A percentile compares a stretch with the other conserved stretches of the same genome.
phyloP scores from a whole-genome alignment of 2,329 filamentous ascomycete genomes.

The Pseudogymnoascus sp. region DNA sequence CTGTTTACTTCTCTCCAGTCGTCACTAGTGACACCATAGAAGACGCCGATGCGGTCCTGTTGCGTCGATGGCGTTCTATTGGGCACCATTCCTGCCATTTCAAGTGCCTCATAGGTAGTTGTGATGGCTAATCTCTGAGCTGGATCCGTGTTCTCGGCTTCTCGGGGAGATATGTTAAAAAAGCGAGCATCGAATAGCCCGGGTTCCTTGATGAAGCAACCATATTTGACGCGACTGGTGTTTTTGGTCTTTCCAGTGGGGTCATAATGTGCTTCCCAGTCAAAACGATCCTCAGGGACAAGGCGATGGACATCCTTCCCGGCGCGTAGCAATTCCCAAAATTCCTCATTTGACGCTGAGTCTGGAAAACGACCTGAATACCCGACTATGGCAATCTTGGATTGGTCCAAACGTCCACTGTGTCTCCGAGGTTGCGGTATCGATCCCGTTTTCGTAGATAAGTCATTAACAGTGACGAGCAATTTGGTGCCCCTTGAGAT shows the following conservation, averaged over 20 bases:
- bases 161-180: conserved; percentile 75
- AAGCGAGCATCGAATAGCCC: conserved; percentile 68
- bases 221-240: conserved; percentile 64
- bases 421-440: not conserved
- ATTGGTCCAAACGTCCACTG: conserved; percentile 30
- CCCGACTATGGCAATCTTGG: conserved; percentile 76
- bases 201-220: conserved; percentile 60
- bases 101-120: conserved; percentile 69
- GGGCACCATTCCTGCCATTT: conserved; percentile 63
- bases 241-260: conserved; percentile 63
- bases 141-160: conserved; percentile 68
- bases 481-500: not conserved
- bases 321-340: conserved; percentile 67
- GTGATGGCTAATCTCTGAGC: conserved; percentile 67
- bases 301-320: conserved; percentile 59
- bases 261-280: conserved; percentile 60
- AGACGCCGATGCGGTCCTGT: conserved; percentile 33
- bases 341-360: conserved; percentile 56
- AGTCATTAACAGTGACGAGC: not conserved
- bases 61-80: conserved; percentile 18
- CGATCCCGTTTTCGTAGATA: not conserved
- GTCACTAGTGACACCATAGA: conserved; percentile 18
- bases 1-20: conserved; percentile 19
- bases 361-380: conserved; percentile 69
- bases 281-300: conserved; percentile 57